Base-by-base conservation (phyloP, 768 basidiomycete species). In the Coprinopsis cinerea region DNA sequence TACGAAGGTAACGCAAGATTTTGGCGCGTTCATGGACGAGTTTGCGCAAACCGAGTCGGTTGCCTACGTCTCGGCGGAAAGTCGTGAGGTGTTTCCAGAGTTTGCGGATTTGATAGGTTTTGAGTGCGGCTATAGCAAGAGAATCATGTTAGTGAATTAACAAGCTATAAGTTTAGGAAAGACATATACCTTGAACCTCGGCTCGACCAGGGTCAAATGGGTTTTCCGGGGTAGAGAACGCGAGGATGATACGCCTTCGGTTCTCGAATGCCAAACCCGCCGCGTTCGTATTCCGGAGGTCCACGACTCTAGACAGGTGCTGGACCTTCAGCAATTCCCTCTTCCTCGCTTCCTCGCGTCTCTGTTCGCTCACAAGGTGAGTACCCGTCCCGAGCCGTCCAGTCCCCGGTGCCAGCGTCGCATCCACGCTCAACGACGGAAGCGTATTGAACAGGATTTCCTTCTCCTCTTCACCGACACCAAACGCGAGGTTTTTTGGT, bases 181-280 rank as follows among this genome's bases (percentile, higher is more conserved):
- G 34, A 44, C 34, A 57, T 79, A 52, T 61, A 92, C 94, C 92
- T 77, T 96, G 94, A 0, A 96, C 93, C 60, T 92, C 91, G 1
- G 89, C 76, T 35, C 87, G 73, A 35, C 93, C 94, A 0, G 92
- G 73, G 64, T 94, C 88, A 51, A 76, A 80, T 20, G 76, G 76
- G 55, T 79, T 84, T 44, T 73, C 74, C 0, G 77, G 74, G 5
- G 75, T 71, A 0, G 93, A 95, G 68, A 98, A 97, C 24, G 78
- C 82, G 13, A 68, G 67, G 24, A 96, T 73, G 53, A 93, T 85
- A 53, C 92, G 75, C 61, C 81, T 73, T 52, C 88, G 74, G 64
- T 96, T 97, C 67, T 92, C 90, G 59, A 77, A 89, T 44, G 88
- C 81, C 53, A 97, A 82, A n/a, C 91, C 92, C 25, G 68, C 72